Conservation (phyloP, 164 flowering plant genomes). For the Saururus chinensis region DNA sequence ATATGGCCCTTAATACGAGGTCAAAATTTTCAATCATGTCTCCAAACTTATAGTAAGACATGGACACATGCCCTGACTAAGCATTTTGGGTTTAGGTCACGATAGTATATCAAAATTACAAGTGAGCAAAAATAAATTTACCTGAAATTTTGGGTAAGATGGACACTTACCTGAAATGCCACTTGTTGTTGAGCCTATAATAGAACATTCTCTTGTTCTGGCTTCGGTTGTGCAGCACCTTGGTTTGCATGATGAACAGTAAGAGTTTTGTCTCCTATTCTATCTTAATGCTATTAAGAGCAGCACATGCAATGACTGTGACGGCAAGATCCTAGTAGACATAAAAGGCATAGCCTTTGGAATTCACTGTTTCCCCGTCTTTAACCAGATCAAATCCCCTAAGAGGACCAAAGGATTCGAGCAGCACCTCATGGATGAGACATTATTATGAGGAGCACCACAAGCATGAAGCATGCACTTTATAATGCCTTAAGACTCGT, state of each 20-base stretch:
- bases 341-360: conserved; percentile 99
- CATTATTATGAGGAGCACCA: too few relatives aligned
- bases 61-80: too few relatives aligned
- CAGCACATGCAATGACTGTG: conserved; percentile 97
- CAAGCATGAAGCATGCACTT: too few relatives aligned
- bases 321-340: conserved; percentile 92
- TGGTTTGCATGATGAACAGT: conserved; percentile 97
- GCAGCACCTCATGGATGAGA: conserved; percentile 32
- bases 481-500: too few relatives aligned
- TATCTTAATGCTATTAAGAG: conserved; percentile 95
- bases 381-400: conserved; percentile 97
- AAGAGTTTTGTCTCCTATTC: conserved; percentile 97
- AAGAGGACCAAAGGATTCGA: conserved; percentile 96
- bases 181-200: conserved; percentile 94
- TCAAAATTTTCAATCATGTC: too few relatives aligned
- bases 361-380: conserved; percentile 97
- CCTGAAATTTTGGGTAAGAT: neutral
- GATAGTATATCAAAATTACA: too few relatives aligned
- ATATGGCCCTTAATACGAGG: too few relatives aligned
- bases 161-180: conserved; percentile 66
- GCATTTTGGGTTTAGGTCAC: neutral
- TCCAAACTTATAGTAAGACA: too few relatives aligned
- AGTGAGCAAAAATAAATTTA: too few relatives aligned
- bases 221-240: conserved; percentile 79
- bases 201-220: conserved; percentile 83